These are phyloP conservation scores for Spergularia bocconei DNA, from an alignment of 148 eudicot genomes.

Conservation along the genomic window DNA sequence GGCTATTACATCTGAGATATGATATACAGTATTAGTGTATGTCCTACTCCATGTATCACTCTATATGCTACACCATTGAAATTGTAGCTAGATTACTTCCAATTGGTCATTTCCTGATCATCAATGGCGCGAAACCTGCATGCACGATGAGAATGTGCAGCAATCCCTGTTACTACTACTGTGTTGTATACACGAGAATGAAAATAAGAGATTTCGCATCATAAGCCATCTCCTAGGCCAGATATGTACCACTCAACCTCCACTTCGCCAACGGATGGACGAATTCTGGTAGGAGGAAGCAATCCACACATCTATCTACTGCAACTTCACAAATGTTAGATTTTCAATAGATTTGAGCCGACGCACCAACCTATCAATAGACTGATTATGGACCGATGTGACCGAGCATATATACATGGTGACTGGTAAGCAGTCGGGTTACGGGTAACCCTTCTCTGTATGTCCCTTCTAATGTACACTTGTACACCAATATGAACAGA, in stretches of 20 bases:
- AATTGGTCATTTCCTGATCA: no score
- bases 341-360: constrained; percentile 51
- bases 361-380: no score
- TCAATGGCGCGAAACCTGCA: no score
- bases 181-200: no score
- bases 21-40: no score
- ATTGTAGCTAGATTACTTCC: no score
- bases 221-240: constrained; percentile 46
- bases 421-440: constrained; percentile 35
- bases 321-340: constrained; percentile 43
- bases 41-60: no score
- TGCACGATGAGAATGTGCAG: no score
- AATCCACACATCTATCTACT: constrained; percentile 44
- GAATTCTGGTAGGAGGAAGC: constrained; percentile 54
- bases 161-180: no score
- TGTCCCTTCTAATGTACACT: constrained; percentile 44
- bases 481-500: constrained; percentile 29
- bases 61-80: no score
- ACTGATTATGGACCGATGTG: constrained; percentile 29
- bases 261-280: constrained; percentile 37
- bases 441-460: constrained; percentile 37
- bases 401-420: constrained; percentile 36
- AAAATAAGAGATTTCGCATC: no score
- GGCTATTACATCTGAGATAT: no score
- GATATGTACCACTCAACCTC: constrained; percentile 74